A percentile compares a stretch with the other conserved stretches of the same genome.
Conservation (phyloP, 192 early-diverging fungal species). For the Entomortierella parvispora region DNA sequence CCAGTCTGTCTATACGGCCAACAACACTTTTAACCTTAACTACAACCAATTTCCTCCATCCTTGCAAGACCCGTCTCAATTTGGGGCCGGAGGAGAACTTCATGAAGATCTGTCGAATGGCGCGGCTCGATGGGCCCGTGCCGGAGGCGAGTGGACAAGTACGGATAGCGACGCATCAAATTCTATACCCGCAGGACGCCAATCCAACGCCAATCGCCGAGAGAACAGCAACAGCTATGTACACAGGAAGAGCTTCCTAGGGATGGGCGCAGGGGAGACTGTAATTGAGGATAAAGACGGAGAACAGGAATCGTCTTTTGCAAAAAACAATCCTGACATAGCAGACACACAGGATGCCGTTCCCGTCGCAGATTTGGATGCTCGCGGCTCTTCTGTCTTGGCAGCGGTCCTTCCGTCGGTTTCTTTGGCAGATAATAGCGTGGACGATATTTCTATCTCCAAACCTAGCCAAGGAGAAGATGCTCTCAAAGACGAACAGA, state of each 20-base stretch:
- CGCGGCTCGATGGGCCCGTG: background rate
- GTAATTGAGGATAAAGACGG: conserved; percentile 4
- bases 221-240: too few relatives aligned
- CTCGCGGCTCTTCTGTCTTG: too few relatives aligned
- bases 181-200: background rate
- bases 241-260: background rate
- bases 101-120: background rate
- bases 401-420: too few relatives aligned
- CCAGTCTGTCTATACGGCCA: background rate
- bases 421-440: too few relatives aligned
- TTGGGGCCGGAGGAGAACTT: background rate
- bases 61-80: too few relatives aligned
- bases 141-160: conserved; percentile 4
- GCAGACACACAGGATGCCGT: too few relatives aligned
- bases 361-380: too few relatives aligned
- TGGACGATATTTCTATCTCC: too few relatives aligned
- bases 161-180: background rate
- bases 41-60: background rate
- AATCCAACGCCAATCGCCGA: background rate
- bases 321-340: background rate
- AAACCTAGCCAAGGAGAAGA: too few relatives aligned
- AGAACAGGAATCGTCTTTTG: background rate
- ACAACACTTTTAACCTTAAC: background rate
- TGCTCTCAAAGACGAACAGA: too few relatives aligned
- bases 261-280: background rate